These are phyloP conservation scores for Ambrosia artemisiifolia DNA, from an alignment of 129 eudicot genomes.

Conservation along the genomic window DNA sequence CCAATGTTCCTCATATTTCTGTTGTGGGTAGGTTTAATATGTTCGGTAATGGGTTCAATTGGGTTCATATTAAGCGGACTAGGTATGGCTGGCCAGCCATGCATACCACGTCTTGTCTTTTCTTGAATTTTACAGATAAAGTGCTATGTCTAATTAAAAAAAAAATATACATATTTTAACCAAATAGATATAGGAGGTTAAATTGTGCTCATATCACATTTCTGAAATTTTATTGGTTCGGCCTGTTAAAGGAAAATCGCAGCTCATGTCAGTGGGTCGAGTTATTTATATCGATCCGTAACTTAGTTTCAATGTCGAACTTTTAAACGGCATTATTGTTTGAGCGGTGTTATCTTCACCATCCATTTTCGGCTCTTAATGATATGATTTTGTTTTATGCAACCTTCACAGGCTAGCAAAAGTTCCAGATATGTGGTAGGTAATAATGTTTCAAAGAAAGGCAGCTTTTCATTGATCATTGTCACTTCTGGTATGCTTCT, in stretches of 20 bases:
- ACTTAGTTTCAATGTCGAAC: background rate
- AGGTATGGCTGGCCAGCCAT: background rate
- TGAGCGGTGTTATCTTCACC: background rate
- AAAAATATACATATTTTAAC: background rate
- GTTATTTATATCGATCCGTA: background rate
- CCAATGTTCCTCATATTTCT: background rate
- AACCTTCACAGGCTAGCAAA: constrained; percentile 22
- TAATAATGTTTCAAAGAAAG: constrained; percentile 8
- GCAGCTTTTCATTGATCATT: constrained; percentile 4
- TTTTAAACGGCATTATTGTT: background rate
- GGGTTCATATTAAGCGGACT: background rate
- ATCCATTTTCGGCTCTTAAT: background rate
- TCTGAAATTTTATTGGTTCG: background rate
- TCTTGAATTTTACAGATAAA: background rate
- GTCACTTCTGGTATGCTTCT: constrained; percentile 11
- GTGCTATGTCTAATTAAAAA: background rate
- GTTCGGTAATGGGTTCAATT: background rate
- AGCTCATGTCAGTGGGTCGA: background rate
- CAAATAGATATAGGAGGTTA: background rate
- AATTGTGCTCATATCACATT: background rate
- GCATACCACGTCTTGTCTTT: background rate
- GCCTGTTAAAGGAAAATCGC: background rate
- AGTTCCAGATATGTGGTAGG: background rate
- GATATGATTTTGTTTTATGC: constrained; percentile 5
- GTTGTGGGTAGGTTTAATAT: background rate